Conservation (phyloP, 2,329 filamentous ascomycete species). For the Elsinoe perseae region DNA sequence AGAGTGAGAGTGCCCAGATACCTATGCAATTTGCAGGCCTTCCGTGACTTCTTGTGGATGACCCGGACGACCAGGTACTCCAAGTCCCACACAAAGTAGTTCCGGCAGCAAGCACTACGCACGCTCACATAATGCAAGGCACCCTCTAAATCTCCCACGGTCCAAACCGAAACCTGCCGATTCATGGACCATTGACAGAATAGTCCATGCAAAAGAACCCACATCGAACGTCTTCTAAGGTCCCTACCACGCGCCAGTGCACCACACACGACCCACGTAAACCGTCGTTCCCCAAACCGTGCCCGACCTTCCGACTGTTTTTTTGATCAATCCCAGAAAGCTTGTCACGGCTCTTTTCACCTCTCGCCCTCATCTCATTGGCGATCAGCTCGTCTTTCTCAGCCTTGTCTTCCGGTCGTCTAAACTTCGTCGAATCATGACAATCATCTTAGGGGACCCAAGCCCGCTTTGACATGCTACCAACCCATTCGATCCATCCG, state of each 20-base stretch:
- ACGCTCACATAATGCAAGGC: neutral
- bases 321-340: slow-evolving; percentile 11
- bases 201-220: neutral
- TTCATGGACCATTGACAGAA: neutral
- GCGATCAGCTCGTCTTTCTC: slow-evolving; percentile 9
- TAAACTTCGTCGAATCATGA: slow-evolving; percentile 7
- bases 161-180: neutral
- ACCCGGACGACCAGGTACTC: neutral
- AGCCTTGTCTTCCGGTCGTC: slow-evolving; percentile 13
- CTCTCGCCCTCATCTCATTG: neutral
- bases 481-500: slow-evolving; percentile 10
- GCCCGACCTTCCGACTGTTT: slow-evolving; percentile 10
- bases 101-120: neutral
- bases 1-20: neutral
- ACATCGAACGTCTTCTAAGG: neutral
- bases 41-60: too few relatives aligned
- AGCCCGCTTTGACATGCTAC: slow-evolving; percentile 12
- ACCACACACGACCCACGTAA: slow-evolving; percentile 5
- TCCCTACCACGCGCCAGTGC: neutral
- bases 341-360: slow-evolving; percentile 1
- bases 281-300: slow-evolving; percentile 9
- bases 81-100: neutral
- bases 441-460: neutral
- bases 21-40: too few relatives aligned
- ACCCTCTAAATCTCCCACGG: neutral